Base-by-base conservation (phyloP, 768 basidiomycete genomes). In the Auricularia heimuer region DNA sequence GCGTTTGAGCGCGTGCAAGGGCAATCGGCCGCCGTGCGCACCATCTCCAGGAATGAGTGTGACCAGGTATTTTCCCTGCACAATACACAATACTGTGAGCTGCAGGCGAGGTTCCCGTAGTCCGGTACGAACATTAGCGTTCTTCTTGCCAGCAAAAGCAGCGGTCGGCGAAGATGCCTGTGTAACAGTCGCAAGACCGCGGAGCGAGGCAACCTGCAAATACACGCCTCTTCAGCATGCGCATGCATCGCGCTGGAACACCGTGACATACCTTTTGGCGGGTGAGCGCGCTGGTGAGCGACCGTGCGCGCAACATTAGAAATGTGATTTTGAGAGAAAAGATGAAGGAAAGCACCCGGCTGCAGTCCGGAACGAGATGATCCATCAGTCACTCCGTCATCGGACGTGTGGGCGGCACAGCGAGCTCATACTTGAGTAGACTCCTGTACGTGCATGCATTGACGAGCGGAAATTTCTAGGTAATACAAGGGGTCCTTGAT, bases 11-110 rank as follows among this genome's bases (percentile, higher is more conserved):
- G 61, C 63, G 54, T 39, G 51, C 69, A 14, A 67, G 64, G 33
- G 63, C 16, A 67, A 65, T 33, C 47, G 63, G 35, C 64, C 47
- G 61, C 61, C 47, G 47, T 14, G 73, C 83, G 69, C 65, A 95
- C 95, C 95, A 74, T 98, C 96, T 74, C 96, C 96, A 37, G 96
- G 94, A 76, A 98, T 94, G 66, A 98, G 80, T 54, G 97, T 98
- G 65, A 98, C 95, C 39, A 88, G 87, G 79, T 96, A 97, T 81
- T 96, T 97, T 65, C 95, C 95, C 95, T 98, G 69, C 3, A 63
- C 42, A 6, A 68, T 11, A 33, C 34, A 66, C 63, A 33, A 39
- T 67, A 8, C 24, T 67, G 63, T 64, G 29, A 56, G 11, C 14
- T 42, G 62, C 29, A 47, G 1, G 24, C n/a, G 65, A 14, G 16